Evolutionary conservation across 345 rosid species (phyloP).

Genomic region (Moringa oleifera): DNA sequence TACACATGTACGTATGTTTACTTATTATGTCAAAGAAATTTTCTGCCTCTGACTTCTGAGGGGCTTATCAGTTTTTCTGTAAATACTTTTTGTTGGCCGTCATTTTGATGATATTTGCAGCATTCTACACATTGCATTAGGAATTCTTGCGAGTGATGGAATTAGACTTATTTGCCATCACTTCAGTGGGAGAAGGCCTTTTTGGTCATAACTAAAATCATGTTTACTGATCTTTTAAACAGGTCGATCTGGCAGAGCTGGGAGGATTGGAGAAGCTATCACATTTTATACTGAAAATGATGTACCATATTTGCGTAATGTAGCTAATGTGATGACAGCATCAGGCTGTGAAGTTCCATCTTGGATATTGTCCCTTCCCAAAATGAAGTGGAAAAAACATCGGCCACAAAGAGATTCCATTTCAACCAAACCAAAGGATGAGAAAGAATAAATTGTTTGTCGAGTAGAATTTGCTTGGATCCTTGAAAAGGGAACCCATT

Average conservation of each 20-base stretch:
- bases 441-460: too few species aligned
- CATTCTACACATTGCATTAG: neutral
- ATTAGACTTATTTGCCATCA: neutral
- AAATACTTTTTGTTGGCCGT: neutral
- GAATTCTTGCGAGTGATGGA: neutral
- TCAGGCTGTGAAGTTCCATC: conserved; percentile 95
- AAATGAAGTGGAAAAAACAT: conserved; percentile 79
- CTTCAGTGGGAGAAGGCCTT: neutral
- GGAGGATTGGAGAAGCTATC: conserved; percentile 84
- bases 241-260: conserved; percentile 95
- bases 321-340: conserved; percentile 75
- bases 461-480: too few species aligned
- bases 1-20: too few species aligned
- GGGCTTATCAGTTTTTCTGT: neutral
- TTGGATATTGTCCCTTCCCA: conserved; percentile 66
- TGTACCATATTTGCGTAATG: conserved; percentile 64
- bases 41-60: neutral
- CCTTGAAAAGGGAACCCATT: too few species aligned
- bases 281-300: conserved; percentile 82
- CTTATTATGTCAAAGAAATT: too few species aligned
- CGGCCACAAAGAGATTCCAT: conserved; percentile 68
- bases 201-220: conserved; percentile 3
- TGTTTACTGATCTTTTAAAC: conserved; percentile 7
- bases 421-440: conserved; percentile 53
- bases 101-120: neutral